Conservation (phyloP, 2,329 filamentous ascomycete genomes). For the Tolypocladium ovalisporum region DNA sequence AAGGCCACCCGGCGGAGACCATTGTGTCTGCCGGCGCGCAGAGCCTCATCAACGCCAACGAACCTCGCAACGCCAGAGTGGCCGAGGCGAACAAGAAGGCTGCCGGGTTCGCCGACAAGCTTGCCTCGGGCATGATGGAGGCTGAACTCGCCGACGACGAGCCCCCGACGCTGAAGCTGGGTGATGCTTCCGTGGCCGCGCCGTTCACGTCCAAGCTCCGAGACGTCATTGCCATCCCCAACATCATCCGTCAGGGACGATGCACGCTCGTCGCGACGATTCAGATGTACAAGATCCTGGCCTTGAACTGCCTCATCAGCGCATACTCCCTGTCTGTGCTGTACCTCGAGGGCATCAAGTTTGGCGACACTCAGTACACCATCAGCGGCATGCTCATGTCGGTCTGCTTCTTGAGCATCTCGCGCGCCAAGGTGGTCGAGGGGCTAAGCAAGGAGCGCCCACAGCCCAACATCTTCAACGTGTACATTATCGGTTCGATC, state of each 20-base stretch:
- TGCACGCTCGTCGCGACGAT: conserved; percentile 97
- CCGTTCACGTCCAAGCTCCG: conserved; percentile 96
- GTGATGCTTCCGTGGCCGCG: conserved; percentile 91
- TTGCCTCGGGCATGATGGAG: conserved; percentile 83
- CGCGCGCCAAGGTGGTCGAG: conserved; percentile 92
- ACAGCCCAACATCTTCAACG: conserved; percentile 97
- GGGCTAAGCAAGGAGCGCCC: conserved; percentile 92
- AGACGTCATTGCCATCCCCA: conserved; percentile 93
- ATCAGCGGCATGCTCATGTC: conserved; percentile 99
- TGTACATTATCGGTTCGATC: conserved; percentile 96
- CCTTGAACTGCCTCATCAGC: conserved; percentile 93
- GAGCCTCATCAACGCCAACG: conserved; percentile 26
- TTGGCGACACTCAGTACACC: conserved; percentile 94
- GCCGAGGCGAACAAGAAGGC: conserved; percentile 62
- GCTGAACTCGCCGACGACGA: conserved; percentile 78
- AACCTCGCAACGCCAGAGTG: conserved; percentile 21
- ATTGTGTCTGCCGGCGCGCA: conserved; percentile 57
- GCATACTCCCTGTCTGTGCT: conserved; percentile 94
- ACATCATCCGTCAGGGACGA: conserved; percentile 94
- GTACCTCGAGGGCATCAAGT: conserved; percentile 98
- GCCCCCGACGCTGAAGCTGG: conserved; percentile 90
- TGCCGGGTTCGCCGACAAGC: conserved; percentile 70
- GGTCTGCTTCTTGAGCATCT: conserved; percentile 97
- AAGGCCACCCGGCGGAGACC: conserved; percentile 46
- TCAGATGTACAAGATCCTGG: conserved; percentile 99